Percentiles rank a stretch among this genome's conserved stretches.
These are phyloP conservation scores for Chalaropsis thielavioides DNA, from an alignment of 2,329 filamentous ascomycete species.

Conservation along the genomic window DNA sequence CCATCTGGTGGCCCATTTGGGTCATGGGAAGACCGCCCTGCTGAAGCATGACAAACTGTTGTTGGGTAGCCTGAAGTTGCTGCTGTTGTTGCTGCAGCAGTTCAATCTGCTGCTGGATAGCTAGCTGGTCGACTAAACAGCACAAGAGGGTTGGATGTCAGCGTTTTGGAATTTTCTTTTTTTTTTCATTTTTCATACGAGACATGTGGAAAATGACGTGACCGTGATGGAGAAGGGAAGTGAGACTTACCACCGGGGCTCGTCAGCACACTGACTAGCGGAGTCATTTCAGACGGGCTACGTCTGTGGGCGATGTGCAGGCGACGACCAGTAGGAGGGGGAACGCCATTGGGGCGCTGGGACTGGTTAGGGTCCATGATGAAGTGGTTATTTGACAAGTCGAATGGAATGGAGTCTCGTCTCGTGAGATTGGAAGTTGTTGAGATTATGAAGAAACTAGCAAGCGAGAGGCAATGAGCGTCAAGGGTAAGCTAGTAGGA, in stretches of 20 bases:
- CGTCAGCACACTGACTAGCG: slow-evolving; percentile 83
- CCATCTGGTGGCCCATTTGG: slow-evolving; percentile 59
- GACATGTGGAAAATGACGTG: no score
- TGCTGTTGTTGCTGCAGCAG: slow-evolving; percentile 95
- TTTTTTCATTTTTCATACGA: background rate
- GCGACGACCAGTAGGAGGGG: slow-evolving; percentile 70
- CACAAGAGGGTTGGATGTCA: background rate
- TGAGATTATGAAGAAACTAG: slow-evolving; percentile 6
- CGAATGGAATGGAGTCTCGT: slow-evolving; percentile 25
- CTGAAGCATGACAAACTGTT: slow-evolving; percentile 96
- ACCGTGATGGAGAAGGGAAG: background rate
- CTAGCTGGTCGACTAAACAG: slow-evolving; percentile 76
- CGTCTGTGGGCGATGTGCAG: slow-evolving; percentile 94
- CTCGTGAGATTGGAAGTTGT: slow-evolving; percentile 20
- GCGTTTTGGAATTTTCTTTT: background rate
- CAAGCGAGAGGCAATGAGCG: slow-evolving; percentile 7
- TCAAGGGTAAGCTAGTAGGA: slow-evolving; percentile 4
- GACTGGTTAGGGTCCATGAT: slow-evolving; percentile 41
- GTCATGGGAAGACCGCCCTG: slow-evolving; percentile 75
- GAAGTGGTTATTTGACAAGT: slow-evolving; percentile 26
- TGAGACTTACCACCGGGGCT: slow-evolving; percentile 47
- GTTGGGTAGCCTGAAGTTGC: slow-evolving; percentile 88
- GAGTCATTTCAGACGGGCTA: slow-evolving; percentile 93
- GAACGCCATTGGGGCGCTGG: slow-evolving; percentile 38
- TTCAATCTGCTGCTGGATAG: slow-evolving; percentile 96